Conservation (phyloP, 208 protist genomes). For the Leishmania guyanensis region DNA sequence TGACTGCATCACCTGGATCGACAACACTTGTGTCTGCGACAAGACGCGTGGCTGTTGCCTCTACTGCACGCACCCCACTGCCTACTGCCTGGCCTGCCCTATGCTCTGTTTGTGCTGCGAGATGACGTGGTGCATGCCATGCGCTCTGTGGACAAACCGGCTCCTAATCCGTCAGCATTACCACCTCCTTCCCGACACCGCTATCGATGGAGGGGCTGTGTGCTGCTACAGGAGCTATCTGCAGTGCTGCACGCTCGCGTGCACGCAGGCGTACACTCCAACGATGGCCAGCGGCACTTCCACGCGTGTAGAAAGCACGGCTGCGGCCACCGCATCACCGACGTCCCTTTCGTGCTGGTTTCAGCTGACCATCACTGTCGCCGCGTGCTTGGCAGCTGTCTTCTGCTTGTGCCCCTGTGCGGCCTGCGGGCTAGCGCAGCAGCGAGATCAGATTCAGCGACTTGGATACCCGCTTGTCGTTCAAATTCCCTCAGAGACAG, state of each 20-base stretch:
- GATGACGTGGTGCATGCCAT: conserved; percentile 47
- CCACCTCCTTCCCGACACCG: conserved; percentile 33
- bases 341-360: conserved; percentile 30
- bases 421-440: conserved; percentile 45
- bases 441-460: conserved; percentile 43
- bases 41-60: conserved; percentile 31
- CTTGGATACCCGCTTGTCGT: conserved; percentile 43
- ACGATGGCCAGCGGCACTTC: background rate
- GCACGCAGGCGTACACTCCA: background rate
- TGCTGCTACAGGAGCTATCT: conserved; percentile 43
- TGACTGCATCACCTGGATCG: conserved; percentile 25
- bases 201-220: conserved; percentile 26
- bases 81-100: conserved; percentile 35
- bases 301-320: background rate
- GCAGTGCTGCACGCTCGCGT: conserved; percentile 26
- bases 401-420: conserved; percentile 45
- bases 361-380: conserved; percentile 32
- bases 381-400: conserved; percentile 33
- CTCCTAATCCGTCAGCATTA: conserved; percentile 58
- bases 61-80: conserved; percentile 32
- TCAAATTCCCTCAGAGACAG: conserved; percentile 24
- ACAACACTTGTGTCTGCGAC: conserved; percentile 18
- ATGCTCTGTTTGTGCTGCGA: conserved; percentile 46
- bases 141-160: conserved; percentile 52
- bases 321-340: background rate